These are phyloP conservation scores for Coix lacrymajobi DNA, from an alignment of 176 grass and related monocot species.

Conservation along the genomic window DNA sequence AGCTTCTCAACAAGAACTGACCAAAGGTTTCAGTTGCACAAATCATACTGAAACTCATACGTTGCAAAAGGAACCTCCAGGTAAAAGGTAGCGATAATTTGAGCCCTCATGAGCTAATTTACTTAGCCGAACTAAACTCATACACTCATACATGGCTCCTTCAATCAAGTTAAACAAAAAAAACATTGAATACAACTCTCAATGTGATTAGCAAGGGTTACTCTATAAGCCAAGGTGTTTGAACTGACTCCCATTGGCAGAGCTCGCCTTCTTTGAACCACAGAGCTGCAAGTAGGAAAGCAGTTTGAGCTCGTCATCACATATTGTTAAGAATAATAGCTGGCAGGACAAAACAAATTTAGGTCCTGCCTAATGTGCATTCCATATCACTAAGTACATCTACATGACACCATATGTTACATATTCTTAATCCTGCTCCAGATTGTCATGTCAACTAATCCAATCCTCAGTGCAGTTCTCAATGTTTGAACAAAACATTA, in stretches of 20 bases:
- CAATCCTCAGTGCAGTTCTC: neutral
- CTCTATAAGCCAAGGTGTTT: constrained; percentile 76
- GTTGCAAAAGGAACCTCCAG: neutral
- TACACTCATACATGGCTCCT: neutral
- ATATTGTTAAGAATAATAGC: neutral
- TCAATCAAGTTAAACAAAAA: neutral
- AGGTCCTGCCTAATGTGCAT: neutral
- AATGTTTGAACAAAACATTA: neutral
- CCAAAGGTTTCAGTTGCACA: neutral
- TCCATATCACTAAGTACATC: neutral
- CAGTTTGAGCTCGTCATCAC: neutral
- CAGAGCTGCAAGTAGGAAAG: constrained; percentile 41
- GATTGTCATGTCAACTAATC: neutral
- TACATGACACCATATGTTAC: neutral
- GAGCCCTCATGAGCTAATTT: neutral
- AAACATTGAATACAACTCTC: neutral
- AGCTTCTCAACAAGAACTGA: neutral
- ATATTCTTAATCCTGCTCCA: neutral
- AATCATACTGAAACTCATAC: neutral
- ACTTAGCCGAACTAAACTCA: neutral
- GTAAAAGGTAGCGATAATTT: neutral
- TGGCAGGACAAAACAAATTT: neutral
- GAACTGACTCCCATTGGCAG: constrained; percentile 68
- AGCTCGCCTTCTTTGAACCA: constrained; percentile 89
- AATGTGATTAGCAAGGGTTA: constrained; percentile 12